A percentile compares a stretch with the other conserved stretches of the same genome.
Evolutionary conservation across 768 basidiomycete species (phyloP).

Genomic region (Rhodocollybia butyracea): DNA sequence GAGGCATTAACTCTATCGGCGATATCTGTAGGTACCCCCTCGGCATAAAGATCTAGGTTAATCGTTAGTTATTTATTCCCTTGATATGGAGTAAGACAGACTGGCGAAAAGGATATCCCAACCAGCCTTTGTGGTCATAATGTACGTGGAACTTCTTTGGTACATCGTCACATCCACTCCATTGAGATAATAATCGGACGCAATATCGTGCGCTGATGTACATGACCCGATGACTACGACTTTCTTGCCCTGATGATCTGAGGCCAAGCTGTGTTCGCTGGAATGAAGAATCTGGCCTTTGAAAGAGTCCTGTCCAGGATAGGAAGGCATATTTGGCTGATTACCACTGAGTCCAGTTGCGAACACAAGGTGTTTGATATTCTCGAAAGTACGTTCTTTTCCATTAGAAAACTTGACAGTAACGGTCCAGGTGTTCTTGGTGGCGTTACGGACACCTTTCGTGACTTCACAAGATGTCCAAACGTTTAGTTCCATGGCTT

Average conservation of each 20-base stretch:
- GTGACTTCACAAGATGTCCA: constrained; percentile 52
- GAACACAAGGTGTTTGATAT: constrained; percentile 49
- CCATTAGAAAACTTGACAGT: constrained; percentile 31
- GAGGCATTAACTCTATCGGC: constrained; percentile 49
- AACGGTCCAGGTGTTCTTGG: constrained; percentile 43
- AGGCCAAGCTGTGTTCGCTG: constrained; percentile 41
- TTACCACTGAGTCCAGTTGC: constrained; percentile 54
- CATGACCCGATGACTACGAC: constrained; percentile 69
- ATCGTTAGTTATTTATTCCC: background rate
- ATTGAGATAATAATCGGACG: constrained; percentile 36
- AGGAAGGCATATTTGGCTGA: constrained; percentile 39
- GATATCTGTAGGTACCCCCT: constrained; percentile 46
- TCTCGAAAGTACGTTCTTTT: constrained; percentile 31
- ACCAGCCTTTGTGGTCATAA: constrained; percentile 44
- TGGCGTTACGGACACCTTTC: constrained; percentile 33
- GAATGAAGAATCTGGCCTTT: constrained; percentile 56
- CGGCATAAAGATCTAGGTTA: constrained; percentile 30
- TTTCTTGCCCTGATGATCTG: constrained; percentile 56
- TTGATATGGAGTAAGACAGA: background rate
- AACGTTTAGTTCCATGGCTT: constrained; percentile 56
- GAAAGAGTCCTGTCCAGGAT: constrained; percentile 43
- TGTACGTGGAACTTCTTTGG: constrained; percentile 52
- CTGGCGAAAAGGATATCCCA: constrained; percentile 18
- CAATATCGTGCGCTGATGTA: constrained; percentile 50
- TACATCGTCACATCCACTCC: constrained; percentile 45